Evolutionary conservation across 768 basidiomycete species (phyloP).

Genomic region (Daedaleopsis sinensis): DNA sequence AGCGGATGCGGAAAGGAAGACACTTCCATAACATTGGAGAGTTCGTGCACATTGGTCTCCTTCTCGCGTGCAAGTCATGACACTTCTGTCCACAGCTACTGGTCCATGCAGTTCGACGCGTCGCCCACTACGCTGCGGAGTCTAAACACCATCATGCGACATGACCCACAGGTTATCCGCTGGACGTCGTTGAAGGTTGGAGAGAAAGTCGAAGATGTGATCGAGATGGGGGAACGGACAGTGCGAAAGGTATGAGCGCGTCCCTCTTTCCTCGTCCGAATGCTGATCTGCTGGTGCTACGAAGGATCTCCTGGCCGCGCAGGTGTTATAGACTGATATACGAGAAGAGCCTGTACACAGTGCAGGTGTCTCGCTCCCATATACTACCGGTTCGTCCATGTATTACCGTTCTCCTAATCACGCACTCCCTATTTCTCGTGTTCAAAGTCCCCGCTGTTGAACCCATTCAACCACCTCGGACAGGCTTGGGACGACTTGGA

Average conservation of each 20-base stretch:
- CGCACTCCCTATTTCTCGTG: constrained; percentile 7
- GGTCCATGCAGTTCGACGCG: constrained; percentile 90
- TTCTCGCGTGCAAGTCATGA: constrained; percentile 7
- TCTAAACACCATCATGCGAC: constrained; percentile 68
- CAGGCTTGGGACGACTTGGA: constrained; percentile 42
- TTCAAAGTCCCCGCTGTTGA: constrained; percentile 9
- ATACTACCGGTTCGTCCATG: constrained; percentile 13
- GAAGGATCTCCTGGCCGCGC: too few relatives aligned
- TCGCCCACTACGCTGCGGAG: constrained; percentile 68
- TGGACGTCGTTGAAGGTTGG: constrained; percentile 83
- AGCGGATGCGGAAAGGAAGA: constrained; percentile 69
- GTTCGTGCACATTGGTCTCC: constrained; percentile 49
- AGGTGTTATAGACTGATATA: too few relatives aligned
- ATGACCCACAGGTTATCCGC: constrained; percentile 82
- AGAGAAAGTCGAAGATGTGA: constrained; percentile 70
- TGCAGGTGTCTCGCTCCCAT: not conserved
- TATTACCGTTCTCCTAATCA: constrained; percentile 5
- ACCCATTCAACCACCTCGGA: constrained; percentile 42
- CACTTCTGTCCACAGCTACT: constrained; percentile 58
- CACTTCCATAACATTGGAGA: constrained; percentile 66
- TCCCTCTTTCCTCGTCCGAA: not conserved
- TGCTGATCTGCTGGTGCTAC: not conserved
- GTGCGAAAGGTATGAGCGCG: not conserved
- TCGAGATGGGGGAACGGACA: constrained; percentile 37
- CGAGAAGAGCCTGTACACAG: not conserved